A percentile compares a stretch with the other conserved stretches of the same genome.
Conservation (phyloP, 2,329 filamentous ascomycete species). For the Penicillium sp. region DNA sequence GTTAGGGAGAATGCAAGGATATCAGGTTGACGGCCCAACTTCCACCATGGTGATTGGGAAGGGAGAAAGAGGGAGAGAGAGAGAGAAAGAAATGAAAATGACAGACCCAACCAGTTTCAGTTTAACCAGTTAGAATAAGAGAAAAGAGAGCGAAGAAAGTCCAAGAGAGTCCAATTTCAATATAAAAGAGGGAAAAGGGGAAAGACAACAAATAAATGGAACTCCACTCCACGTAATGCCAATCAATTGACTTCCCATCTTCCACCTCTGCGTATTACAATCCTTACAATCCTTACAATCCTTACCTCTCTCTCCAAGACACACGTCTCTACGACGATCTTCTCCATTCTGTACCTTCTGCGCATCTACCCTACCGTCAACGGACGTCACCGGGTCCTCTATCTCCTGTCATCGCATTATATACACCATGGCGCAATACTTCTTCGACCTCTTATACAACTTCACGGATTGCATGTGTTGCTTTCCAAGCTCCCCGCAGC, state of each 20-base stretch:
- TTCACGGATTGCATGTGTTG: slow-evolving; percentile 92
- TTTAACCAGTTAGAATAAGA: not conserved
- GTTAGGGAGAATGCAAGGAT: slow-evolving; percentile 13
- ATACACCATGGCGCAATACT: slow-evolving; percentile 63
- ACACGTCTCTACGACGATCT: not conserved
- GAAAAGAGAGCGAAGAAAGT: not conserved
- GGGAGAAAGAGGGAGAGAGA: not conserved
- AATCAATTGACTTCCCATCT: slow-evolving; percentile 3
- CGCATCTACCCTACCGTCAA: not conserved
- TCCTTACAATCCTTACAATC: not conserved
- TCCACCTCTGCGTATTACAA: not conserved
- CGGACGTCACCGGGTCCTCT: not conserved
- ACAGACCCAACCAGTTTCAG: not conserved
- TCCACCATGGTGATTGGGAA: slow-evolving; percentile 10
- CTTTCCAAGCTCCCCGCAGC: slow-evolving; percentile 84
- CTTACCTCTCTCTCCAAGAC: slow-evolving; percentile 3
- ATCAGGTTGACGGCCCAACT: slow-evolving; percentile 11
- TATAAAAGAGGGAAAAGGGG: slow-evolving; percentile 10
- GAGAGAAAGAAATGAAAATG: not conserved
- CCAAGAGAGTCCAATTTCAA: not conserved
- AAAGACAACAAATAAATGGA: slow-evolving; percentile 12
- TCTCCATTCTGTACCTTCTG: not conserved
- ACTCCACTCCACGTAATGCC: slow-evolving; percentile 17
- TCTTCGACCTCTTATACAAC: slow-evolving; percentile 82
- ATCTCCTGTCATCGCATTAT: not conserved